Conservation (phyloP, 2,329 filamentous ascomycete species). For the Akanthomyces lecanii region DNA sequence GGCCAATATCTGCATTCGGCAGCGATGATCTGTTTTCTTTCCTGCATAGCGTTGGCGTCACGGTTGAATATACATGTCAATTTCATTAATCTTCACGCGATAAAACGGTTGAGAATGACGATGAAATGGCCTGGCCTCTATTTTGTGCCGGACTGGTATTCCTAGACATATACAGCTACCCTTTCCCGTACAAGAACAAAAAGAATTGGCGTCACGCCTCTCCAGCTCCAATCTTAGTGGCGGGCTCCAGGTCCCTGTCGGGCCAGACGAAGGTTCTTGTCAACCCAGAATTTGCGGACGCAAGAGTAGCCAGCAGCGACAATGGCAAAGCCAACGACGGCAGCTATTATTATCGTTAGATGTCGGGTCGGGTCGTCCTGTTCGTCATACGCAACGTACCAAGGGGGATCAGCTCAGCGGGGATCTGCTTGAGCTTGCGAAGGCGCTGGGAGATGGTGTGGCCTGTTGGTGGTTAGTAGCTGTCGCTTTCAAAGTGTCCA, state of each 20-base stretch:
- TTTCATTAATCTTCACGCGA: slow-evolving; percentile 8
- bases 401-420: slow-evolving; percentile 89
- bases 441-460: slow-evolving; percentile 97
- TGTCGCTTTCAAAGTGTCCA: slow-evolving; percentile 19
- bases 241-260: slow-evolving; percentile 56
- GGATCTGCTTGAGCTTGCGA: slow-evolving; percentile 82
- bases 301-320: slow-evolving; percentile 78
- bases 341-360: slow-evolving; percentile 46
- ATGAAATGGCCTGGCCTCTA: slow-evolving; percentile 16
- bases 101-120: slow-evolving; percentile 1
- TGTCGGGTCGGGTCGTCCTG: not conserved
- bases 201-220: slow-evolving; percentile 20
- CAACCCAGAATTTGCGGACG: slow-evolving; percentile 74
- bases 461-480: slow-evolving; percentile 48
- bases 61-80: slow-evolving; percentile 19
- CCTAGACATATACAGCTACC: slow-evolving; percentile 19
- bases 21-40: not conserved
- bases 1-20: not conserved
- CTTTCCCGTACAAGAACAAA: slow-evolving; percentile 20
- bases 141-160: slow-evolving; percentile 18
- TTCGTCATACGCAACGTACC: slow-evolving; percentile 52
- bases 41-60: slow-evolving; percentile 47
- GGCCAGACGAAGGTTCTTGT: slow-evolving; percentile 87
- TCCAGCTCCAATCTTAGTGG: slow-evolving; percentile 28
- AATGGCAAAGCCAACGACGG: slow-evolving; percentile 84